phyloP scores from a whole-genome alignment of 2,329 filamentous ascomycete species.

The Periglandula ipomoeae region DNA sequence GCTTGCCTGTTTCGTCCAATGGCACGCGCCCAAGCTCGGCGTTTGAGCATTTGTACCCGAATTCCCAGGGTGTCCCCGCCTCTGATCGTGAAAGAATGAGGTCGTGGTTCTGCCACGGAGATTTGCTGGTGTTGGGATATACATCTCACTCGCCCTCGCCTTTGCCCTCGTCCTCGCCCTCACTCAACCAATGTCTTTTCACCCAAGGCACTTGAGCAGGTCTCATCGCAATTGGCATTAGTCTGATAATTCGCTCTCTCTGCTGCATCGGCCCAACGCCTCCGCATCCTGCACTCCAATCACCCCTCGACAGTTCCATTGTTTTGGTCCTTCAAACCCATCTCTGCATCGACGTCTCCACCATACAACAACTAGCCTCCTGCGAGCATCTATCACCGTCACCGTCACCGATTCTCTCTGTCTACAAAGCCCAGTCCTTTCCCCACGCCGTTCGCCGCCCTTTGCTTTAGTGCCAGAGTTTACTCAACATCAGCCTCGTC shows the following conservation, averaged over 20 bases:
- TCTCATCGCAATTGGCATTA: constrained; percentile 2
- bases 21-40: background rate
- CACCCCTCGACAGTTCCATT: background rate
- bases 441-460: background rate
- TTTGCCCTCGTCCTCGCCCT: background rate
- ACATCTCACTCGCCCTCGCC: background rate
- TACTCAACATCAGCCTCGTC: background rate
- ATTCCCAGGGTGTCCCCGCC: background rate
- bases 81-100: background rate
- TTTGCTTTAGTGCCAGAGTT: background rate
- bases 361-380: background rate
- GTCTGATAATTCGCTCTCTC: background rate
- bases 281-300: background rate
- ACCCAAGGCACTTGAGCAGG: background rate
- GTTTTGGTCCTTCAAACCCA: background rate
- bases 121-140: too few relatives aligned
- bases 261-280: background rate
- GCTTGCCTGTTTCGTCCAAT: background rate
- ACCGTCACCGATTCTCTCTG: background rate
- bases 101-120: background rate
- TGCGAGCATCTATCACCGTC: background rate
- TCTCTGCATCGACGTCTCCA: background rate
- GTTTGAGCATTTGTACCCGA: background rate
- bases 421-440: background rate
- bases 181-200: constrained; percentile 3